Conservation (phyloP, 768 basidiomycete species). For the Cytidiella melzeri region DNA sequence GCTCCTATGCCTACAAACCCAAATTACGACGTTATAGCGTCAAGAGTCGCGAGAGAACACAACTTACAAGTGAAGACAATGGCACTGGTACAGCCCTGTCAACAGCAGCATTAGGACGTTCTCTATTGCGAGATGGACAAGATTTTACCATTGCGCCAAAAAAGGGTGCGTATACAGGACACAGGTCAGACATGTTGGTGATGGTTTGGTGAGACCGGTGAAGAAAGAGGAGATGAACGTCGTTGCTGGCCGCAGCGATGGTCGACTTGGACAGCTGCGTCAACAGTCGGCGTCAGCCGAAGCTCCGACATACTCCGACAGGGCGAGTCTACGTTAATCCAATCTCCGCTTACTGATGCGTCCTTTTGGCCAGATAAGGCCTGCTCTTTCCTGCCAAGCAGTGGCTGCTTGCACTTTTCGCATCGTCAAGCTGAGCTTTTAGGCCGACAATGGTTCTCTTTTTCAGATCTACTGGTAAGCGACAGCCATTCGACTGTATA, state of each 20-base stretch:
- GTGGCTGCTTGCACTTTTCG: too few relatives aligned
- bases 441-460: slow-evolving; percentile 19
- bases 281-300: slow-evolving; percentile 7
- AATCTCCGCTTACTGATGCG: background rate
- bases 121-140: background rate
- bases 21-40: background rate
- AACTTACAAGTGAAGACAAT: slow-evolving; percentile 95
- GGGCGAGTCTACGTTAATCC: too few relatives aligned
- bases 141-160: slow-evolving; percentile 88
- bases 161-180: slow-evolving; percentile 96
- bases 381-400: too few relatives aligned
- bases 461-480: slow-evolving; percentile 13
- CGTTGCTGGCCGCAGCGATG: slow-evolving; percentile 10
- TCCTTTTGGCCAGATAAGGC: background rate
- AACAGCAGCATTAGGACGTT: slow-evolving; percentile 8
- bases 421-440: too few relatives aligned
- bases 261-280: slow-evolving; percentile 10
- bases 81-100: slow-evolving; percentile 89
- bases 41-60: background rate
- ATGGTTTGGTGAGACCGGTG: background rate
- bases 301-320: slow-evolving; percentile 1
- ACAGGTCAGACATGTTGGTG: slow-evolving; percentile 63
- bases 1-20: slow-evolving; percentile 66
- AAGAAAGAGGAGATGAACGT: background rate
- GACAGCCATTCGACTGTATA: background rate